Evolutionary conservation across 768 basidiomycete genomes (phyloP).

Genomic region (Leccinum broughii): DNA sequence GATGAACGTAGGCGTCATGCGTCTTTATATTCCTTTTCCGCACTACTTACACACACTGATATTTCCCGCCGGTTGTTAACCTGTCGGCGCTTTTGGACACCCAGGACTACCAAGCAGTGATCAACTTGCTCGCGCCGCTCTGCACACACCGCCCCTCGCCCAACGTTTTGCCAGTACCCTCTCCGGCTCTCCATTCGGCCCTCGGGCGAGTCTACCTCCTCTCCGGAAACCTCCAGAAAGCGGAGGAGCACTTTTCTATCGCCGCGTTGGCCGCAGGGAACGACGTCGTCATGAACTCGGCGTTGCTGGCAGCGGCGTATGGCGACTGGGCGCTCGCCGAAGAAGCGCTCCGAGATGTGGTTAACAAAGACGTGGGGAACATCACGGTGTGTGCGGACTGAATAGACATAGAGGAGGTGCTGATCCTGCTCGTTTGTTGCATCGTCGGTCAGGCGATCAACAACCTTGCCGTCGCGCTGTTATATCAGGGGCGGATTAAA

Average conservation of each 20-base stretch:
- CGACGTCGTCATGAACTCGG: conserved; percentile 61
- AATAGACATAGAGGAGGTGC: not conserved
- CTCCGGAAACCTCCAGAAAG: conserved; percentile 61
- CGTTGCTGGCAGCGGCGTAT: conserved; percentile 62
- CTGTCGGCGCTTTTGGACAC: not conserved
- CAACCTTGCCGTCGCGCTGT: conserved; percentile 69
- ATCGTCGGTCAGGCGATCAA: conserved; percentile 58
- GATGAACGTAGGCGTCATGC: conserved; percentile 62
- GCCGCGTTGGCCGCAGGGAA: conserved; percentile 44
- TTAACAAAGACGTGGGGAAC: conserved; percentile 58
- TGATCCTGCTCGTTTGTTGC: not conserved
- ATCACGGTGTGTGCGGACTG: conserved; percentile 43
- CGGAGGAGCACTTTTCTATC: conserved; percentile 53
- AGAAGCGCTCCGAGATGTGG: conserved; percentile 41
- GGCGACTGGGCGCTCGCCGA: conserved; percentile 68
- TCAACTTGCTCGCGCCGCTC: conserved; percentile 66
- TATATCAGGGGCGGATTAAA: conserved; percentile 70
- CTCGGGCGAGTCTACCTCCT: conserved; percentile 77
- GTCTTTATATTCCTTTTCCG: not conserved
- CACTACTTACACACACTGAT: not conserved
- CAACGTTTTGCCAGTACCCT: conserved; percentile 27
- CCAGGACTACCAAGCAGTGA: conserved; percentile 48
- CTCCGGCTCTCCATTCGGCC: conserved; percentile 63
- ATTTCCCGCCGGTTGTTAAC: not conserved
- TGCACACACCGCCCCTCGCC: conserved; percentile 40